Base-by-base conservation (phyloP, 1,284 basidiomycete genomes). In the Naganishia sp. region DNA sequence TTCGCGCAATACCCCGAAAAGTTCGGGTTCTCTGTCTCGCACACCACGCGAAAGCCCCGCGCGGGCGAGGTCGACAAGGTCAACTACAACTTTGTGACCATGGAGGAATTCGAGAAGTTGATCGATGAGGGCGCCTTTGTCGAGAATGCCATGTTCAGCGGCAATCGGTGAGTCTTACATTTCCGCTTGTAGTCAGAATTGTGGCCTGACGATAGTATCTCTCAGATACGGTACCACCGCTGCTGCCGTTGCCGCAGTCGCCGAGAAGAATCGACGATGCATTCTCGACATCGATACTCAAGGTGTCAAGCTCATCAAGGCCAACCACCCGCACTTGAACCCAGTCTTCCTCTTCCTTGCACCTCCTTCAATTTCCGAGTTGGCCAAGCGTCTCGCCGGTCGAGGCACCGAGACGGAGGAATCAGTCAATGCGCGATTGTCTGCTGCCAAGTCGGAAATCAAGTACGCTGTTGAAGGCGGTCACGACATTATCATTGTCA, bases 211-310 rank as follows among this genome's bases (percentile, higher is more conserved):
- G 6, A n/a, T 31, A 21, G 13, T 25, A 10, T 17, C 4, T 31
- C 43, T 18, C 58, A 81, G 80, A 71, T 85, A 99, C 77, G 96
- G 95, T 31, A 98, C 95, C 3, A 92, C 89, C 66, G 88, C 89
- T 69, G 85, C 86, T 70, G 88, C 85, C 9, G 82, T 87, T 23
- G 76, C 81, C 65, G 83, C 81, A 61, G 83, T 86, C 39, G 74
- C 77, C 13, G 71, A 72, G 35, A 67, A 76, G 43, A 89, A 88
- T 43, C 83, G 77, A 63, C 81, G 92, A 17, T 98, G 95, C 76
- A 88, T 99, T 63, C 85, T 99, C 51, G 95, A 99, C 78, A 99
- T 99, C 71, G 95, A 99, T 76, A 88, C 92, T 15, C 94, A 96
- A 90, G 94, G 94, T 63, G 91, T 97, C 66, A 87, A 87, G 70